Evolutionary conservation across 1,284 basidiomycete species (phyloP), one percentile per base, ranked within the genome.

Genomic region (Fomitopsis palustris): DNA sequence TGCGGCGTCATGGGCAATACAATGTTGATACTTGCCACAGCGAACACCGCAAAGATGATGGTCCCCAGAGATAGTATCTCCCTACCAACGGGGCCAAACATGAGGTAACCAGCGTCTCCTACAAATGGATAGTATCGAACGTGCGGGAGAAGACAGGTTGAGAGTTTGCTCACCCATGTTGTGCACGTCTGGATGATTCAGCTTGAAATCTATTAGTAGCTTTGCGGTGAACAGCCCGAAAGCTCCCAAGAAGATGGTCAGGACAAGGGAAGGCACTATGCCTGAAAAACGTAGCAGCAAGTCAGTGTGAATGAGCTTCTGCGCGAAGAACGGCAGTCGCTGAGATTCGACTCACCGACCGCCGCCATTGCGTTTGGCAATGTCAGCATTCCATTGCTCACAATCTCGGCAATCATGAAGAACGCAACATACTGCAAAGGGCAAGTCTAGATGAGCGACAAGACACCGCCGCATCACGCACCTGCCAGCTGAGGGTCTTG

Each of bases 341-440:
- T 37, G 5, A 37, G n/a, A 3, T 37, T 10, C 35, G 16, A 38
- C 64, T 38, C 61, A 81, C 83, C 83, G 51, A 84, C 78, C 5
- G 78, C 77, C 21, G 81, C 80, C 64, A 85, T 77, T 2, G 81
- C 75, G 54, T 78, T 81, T 0, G 84, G 83, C 5, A 84, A 73
- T 16, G 81, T 82, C 17, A 85, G 70, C 74, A 84, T 81, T 16
- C 83, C 84, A 67, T 84, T 82, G 64, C 80, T 82, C 53, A 85
- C 81, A 31, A 84, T 83, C 62, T 82, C 80, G 49, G 82, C 81
- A 59, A 84, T 83, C 82, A 85, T 84, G 39, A 85, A 70, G 49
- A 83, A 66, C 25, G 74, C 72, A 4, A 82, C 78, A 59, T 81
- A 78, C 79, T 81, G 56, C 41, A 35, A n/a, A 42, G 35, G 31